phyloP scores from a whole-genome alignment of 176 grass and related monocot species.

The Carex pumila region DNA sequence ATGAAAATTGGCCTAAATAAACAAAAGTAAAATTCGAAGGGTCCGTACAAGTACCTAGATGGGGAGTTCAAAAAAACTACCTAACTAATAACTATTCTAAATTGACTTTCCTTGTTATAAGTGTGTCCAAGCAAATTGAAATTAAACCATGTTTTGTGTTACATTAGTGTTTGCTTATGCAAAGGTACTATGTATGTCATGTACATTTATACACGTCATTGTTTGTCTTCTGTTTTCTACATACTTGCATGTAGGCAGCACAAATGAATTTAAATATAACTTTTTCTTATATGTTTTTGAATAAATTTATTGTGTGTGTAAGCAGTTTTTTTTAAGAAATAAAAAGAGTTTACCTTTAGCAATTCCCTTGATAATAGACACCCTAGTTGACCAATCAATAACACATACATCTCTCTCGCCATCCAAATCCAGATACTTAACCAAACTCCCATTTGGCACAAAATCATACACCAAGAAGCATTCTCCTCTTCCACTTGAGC shows the following conservation, averaged over 20 bases:
- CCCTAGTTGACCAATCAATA: constrained; percentile 67
- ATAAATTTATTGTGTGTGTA: not conserved
- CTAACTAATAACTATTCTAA: not conserved
- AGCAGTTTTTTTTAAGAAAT: not conserved
- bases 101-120: not conserved
- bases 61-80: not conserved
- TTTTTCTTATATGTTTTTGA: not conserved
- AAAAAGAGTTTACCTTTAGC: constrained; percentile 65
- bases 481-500: constrained; percentile 70
- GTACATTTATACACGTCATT: not conserved
- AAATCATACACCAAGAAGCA: constrained; percentile 94
- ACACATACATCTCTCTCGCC: constrained; percentile 8
- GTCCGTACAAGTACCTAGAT: not conserved
- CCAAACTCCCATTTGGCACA: constrained; percentile 69
- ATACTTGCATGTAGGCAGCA: not conserved
- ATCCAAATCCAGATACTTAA: constrained; percentile 53
- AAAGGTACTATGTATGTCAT: not conserved
- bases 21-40: not conserved
- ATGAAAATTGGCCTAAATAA: not conserved
- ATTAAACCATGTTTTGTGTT: not conserved
- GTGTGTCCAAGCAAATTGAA: not conserved
- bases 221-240: not conserved
- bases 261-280: not conserved
- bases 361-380: constrained; percentile 83
- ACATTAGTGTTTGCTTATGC: not conserved